These are phyloP conservation scores for Ogataea minuta DNA, from an alignment of 805 yeast genomes.

Conservation along the genomic window DNA sequence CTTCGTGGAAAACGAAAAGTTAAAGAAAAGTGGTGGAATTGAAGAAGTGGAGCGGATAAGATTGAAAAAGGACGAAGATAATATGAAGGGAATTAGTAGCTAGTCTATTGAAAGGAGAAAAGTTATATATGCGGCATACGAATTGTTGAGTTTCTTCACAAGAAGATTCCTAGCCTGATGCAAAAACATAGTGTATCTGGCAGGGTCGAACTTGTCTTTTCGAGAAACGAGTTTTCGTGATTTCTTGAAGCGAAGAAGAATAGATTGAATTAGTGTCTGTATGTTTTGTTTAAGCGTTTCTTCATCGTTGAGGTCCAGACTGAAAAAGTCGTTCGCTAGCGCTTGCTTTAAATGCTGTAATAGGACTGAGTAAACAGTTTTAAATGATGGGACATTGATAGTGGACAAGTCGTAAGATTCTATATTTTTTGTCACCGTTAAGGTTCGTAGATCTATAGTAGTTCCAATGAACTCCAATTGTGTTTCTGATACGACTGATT, in stretches of 20 bases:
- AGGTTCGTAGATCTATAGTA: slow-evolving; percentile 32
- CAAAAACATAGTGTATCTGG: slow-evolving; percentile 1
- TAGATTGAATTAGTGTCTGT: slow-evolving; percentile 14
- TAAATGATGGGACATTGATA: slow-evolving; percentile 15
- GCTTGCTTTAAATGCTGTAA: slow-evolving; percentile 32
- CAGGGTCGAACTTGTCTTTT: slow-evolving; percentile 8
- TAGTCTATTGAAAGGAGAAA: not conserved
- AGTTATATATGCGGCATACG: not conserved
- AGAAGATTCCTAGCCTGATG: not conserved
- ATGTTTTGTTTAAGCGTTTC: slow-evolving; percentile 24
- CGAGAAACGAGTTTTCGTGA: slow-evolving; percentile 17
- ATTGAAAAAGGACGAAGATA: slow-evolving; percentile 65
- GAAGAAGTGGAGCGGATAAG: slow-evolving; percentile 79
- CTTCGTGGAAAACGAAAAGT: slow-evolving; percentile 73
- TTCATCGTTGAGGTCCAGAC: slow-evolving; percentile 21
- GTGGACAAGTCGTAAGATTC: slow-evolving; percentile 19
- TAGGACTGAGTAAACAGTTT: slow-evolving; percentile 26
- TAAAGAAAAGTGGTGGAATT: slow-evolving; percentile 84
- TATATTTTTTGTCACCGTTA: slow-evolving; percentile 37
- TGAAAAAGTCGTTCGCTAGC: slow-evolving; percentile 32
- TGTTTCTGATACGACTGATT: slow-evolving; percentile 29
- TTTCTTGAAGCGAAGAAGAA: slow-evolving; percentile 18
- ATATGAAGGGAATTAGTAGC: slow-evolving; percentile 46
- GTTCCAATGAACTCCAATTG: slow-evolving; percentile 43
- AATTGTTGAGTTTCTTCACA: not conserved